These are phyloP conservation scores for Persicaria maculosa DNA, from an alignment of 148 eudicot genomes.

Conservation along the genomic window DNA sequence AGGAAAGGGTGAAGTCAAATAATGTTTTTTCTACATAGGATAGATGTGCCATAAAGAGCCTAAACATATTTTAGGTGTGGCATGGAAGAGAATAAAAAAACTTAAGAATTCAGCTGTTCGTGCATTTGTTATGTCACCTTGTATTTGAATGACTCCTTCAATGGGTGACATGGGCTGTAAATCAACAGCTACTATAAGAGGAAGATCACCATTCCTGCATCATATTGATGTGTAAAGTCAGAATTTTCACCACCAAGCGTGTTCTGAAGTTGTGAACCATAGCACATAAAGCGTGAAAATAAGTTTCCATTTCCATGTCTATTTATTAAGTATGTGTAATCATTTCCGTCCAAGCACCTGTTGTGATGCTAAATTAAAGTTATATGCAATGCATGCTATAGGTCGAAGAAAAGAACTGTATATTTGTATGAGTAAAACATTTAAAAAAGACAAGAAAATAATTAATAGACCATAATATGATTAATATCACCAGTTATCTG, in stretches of 20 bases:
- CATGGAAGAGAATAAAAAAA: constrained; percentile 5
- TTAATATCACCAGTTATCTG: background rate
- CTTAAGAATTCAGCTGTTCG: constrained; percentile 94
- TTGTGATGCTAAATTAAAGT: background rate
- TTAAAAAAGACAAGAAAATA: background rate
- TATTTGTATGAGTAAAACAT: background rate
- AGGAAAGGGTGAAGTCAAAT: background rate
- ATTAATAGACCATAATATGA: background rate
- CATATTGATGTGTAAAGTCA: constrained; percentile 5
- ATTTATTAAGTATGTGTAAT: background rate
- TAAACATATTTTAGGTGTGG: background rate
- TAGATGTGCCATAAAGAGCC: background rate
- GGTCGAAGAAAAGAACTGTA: background rate
- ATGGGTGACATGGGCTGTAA: constrained; percentile 99
- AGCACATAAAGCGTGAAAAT: background rate
- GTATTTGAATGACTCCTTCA: constrained; percentile 98
- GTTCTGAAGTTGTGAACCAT: background rate
- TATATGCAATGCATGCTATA: background rate
- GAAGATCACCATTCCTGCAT: constrained; percentile 58
- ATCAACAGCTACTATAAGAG: constrained; percentile 98
- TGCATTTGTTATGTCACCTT: constrained; percentile 97
- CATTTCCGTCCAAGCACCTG: background rate
- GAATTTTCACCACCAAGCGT: background rate
- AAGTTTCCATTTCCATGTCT: background rate
- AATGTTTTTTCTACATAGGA: background rate